Percentiles rank a stretch among this genome's conserved stretches.
These are phyloP conservation scores for Wickerhamiella shivajii DNA, from an alignment of 805 yeast genomes.

Conservation along the genomic window DNA sequence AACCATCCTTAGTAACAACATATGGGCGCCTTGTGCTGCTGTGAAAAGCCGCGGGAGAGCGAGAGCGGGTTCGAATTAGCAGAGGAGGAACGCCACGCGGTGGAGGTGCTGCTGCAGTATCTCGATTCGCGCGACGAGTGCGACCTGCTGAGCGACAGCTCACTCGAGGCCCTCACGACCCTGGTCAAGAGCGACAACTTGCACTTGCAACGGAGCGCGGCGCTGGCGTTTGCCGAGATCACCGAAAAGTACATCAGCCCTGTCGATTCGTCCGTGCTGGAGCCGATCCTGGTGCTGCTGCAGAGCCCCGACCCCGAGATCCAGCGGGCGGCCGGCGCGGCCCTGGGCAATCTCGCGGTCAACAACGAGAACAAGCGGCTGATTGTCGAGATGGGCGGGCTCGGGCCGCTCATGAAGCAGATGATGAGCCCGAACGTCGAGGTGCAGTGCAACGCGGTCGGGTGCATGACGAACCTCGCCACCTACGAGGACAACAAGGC, in stretches of 20 bases:
- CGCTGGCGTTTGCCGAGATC: slow-evolving; percentile 94
- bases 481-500: slow-evolving; percentile 95
- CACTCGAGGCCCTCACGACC: slow-evolving; percentile 74
- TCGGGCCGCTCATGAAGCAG: slow-evolving; percentile 90
- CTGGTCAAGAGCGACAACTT: slow-evolving; percentile 89
- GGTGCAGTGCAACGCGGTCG: slow-evolving; percentile 98
- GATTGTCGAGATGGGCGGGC: slow-evolving; percentile 96
- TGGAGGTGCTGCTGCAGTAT: slow-evolving; percentile 73
- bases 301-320: slow-evolving; percentile 87
- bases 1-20: too few species aligned
- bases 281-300: slow-evolving; percentile 77
- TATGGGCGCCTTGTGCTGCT: slow-evolving; percentile 16
- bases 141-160: slow-evolving; percentile 76
- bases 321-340: slow-evolving; percentile 97
- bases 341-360: slow-evolving; percentile 94
- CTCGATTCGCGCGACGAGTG: slow-evolving; percentile 78
- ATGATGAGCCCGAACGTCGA: slow-evolving; percentile 96
- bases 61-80: slow-evolving; percentile 71
- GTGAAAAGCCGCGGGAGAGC: slow-evolving; percentile 16
- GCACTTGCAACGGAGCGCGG: slow-evolving; percentile 92
- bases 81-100: slow-evolving; percentile 94
- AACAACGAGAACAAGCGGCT: slow-evolving; percentile 85
- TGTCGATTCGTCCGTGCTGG: slow-evolving; percentile 80
- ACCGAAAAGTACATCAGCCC: slow-evolving; percentile 83
- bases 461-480: slow-evolving; percentile 94